Conservation (phyloP, 129 eudicot species). For the Silybum marianum region DNA sequence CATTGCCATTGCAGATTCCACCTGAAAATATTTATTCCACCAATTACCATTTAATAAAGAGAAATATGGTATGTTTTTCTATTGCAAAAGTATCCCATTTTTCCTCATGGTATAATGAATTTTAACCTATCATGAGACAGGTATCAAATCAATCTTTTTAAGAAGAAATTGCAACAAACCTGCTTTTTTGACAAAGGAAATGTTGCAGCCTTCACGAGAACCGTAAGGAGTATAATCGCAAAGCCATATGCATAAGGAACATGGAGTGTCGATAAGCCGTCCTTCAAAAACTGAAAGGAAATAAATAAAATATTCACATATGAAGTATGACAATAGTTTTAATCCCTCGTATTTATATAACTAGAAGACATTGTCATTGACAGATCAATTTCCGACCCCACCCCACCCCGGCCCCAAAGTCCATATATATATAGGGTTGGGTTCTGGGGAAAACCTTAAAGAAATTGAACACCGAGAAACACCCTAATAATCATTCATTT, state of each 20-base stretch:
- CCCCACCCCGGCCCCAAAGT: background rate
- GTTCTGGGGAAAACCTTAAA: background rate
- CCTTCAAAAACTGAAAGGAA: constrained; percentile 63
- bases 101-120: background rate
- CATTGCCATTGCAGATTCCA: constrained; percentile 98
- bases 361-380: background rate
- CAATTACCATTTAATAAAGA: background rate
- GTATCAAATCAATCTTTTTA: background rate
- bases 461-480: background rate
- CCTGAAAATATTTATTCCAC: constrained; percentile 40
- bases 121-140: background rate
- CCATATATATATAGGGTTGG: background rate
- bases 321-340: constrained; percentile 5
- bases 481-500: background rate
- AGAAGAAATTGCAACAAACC: constrained; percentile 36
- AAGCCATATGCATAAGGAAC: constrained; percentile 88
- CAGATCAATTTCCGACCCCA: background rate
- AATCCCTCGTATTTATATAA: background rate
- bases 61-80: background rate
- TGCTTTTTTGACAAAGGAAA: constrained; percentile 86
- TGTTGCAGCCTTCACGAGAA: constrained; percentile 87
- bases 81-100: background rate
- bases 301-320: constrained; percentile 18
- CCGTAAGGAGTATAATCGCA: constrained; percentile 77
- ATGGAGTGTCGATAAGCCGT: constrained; percentile 76